Base-by-base conservation (phyloP, 495 filamentous ascomycete species). In the Trichoderma reesei region DNA sequence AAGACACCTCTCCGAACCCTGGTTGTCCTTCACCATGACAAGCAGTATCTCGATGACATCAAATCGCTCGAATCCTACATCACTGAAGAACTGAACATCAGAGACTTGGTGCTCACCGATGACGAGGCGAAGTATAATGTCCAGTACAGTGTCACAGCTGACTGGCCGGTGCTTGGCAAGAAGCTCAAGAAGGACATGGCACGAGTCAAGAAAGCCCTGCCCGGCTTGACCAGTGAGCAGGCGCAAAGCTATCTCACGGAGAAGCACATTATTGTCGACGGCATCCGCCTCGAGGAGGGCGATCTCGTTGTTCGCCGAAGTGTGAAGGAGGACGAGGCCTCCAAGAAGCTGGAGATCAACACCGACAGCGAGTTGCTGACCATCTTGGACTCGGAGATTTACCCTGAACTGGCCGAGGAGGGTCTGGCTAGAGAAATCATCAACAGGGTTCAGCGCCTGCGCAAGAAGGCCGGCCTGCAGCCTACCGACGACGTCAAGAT, bases 151-250 rank as follows among this genome's bases (percentile, higher is more conserved):
- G 89, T 90, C 48, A 80, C 81, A 37, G 94, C 91, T 9, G 94
- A 98, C 75, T 97, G 92, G 90, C 88, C 93, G 2, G 90, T 88
- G 0, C 82, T 98, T 41, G 94, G 94, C 65, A 96, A 96, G 84
- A 98, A 97, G 77, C 81, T 98, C 62, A 95, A 90, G 82, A 97
- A 95, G 78, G 94, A 93, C 69, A 89, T 87, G 61, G 85, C 86
- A 67, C 91, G 85, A 73, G 91, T 98, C 63, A 92, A 92, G 79
- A 95, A 94, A 73, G 92, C 90, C 18, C 78, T 98, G 48, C 92
- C 93, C 20, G 78, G 75, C 56, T 78, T 98, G 59, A 89, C 83
- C 26, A 92, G 87, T 65, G 83, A 90, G 14, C 81, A 96, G 66
- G 91, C 95, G 33, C 86, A 88, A 68, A 48, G 73, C 59, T 98